A percentile compares a stretch with the other conserved stretches of the same genome.
Conservation (phyloP, 495 filamentous ascomycete genomes). For the Immersiella caudata region DNA sequence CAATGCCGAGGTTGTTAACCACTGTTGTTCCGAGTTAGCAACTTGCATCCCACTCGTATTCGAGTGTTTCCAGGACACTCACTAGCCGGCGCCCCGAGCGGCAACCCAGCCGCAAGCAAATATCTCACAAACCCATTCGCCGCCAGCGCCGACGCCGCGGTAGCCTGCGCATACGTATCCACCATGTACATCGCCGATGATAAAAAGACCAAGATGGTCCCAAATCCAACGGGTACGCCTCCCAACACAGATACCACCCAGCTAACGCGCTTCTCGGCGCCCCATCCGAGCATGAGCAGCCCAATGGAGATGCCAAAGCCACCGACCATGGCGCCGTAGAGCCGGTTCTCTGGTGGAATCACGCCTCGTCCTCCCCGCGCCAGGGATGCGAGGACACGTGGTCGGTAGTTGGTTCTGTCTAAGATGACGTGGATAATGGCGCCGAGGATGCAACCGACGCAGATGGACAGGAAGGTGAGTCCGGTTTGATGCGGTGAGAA, state of each 20-base stretch:
- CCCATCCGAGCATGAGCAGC: constrained; percentile 2
- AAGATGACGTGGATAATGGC: background rate
- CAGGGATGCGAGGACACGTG: background rate
- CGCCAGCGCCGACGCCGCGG: constrained; percentile 1
- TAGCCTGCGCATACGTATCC: constrained; percentile 2
- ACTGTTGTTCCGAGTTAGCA: background rate
- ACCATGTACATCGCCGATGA: constrained; percentile 6
- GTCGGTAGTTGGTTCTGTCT: background rate
- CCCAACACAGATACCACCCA: constrained; percentile 1
- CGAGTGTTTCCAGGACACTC: background rate
- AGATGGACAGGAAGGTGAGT: background rate
- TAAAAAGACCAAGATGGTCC: background rate
- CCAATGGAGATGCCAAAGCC: constrained; percentile 1
- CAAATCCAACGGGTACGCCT: constrained; percentile 3
- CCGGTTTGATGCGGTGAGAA: background rate
- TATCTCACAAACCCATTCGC: background rate
- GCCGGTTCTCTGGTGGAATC: background rate
- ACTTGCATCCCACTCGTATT: background rate
- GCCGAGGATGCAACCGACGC: constrained; percentile 4
- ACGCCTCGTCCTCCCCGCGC: background rate
- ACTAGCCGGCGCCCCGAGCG: background rate
- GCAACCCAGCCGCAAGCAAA: background rate
- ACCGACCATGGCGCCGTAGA: constrained; percentile 6
- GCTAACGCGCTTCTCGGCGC: background rate
- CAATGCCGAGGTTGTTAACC: background rate